Conservation (phyloP, 108 stramenopile genomes). For the Mediolabrus comicus region DNA sequence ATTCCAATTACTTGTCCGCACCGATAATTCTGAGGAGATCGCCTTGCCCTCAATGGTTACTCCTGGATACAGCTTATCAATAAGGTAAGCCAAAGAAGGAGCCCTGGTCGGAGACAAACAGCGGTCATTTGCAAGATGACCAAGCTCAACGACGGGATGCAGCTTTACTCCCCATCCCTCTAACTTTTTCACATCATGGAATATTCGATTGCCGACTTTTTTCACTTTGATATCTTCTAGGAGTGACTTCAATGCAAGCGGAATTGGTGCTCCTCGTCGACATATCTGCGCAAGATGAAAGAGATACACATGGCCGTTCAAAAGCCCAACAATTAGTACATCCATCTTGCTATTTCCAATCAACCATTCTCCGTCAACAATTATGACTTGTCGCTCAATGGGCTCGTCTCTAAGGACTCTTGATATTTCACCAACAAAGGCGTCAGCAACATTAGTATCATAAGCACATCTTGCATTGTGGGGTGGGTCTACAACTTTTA, state of each 20-base stretch:
- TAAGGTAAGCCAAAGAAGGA: too few relatives aligned
- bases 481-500: constrained; percentile 1
- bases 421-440: background rate
- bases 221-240: background rate
- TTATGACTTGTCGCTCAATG: background rate
- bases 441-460: background rate
- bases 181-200: too few relatives aligned
- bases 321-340: background rate
- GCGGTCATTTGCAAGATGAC: too few relatives aligned
- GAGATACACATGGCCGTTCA: background rate
- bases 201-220: constrained; percentile 12
- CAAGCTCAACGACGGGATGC: too few relatives aligned
- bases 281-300: constrained; percentile 6
- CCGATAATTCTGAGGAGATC: too few relatives aligned
- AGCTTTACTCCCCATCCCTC: too few relatives aligned
- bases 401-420: background rate
- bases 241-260: constrained; percentile 5
- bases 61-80: too few relatives aligned
- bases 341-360: background rate
- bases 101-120: too few relatives aligned
- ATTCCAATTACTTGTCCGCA: too few relatives aligned
- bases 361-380: constrained; percentile 2
- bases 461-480: background rate
- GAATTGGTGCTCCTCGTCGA: background rate
- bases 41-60: too few relatives aligned